Percentiles rank a stretch among this genome's conserved stretches.
These are phyloP conservation scores for Emericellopsis cladophorae DNA, from an alignment of 2,329 filamentous ascomycete genomes.

Conservation along the genomic window DNA sequence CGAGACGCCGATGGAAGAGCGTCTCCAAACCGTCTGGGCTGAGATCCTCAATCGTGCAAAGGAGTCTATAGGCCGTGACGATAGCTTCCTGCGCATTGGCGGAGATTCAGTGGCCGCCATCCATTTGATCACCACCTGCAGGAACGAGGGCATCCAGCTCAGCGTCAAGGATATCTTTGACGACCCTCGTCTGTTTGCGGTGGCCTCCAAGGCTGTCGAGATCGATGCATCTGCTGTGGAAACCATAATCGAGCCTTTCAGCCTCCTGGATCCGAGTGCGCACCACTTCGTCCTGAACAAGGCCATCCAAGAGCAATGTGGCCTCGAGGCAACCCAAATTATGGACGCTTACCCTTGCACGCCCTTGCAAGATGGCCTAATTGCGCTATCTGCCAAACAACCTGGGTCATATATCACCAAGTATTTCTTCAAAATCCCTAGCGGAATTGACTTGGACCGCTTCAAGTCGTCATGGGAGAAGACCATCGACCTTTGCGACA, in stretches of 20 bases:
- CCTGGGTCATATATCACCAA: constrained; percentile 9
- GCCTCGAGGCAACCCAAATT: constrained; percentile 7
- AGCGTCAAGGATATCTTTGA: background rate
- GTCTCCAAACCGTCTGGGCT: constrained; percentile 13
- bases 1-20: constrained; percentile 7
- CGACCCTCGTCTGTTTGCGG: background rate
- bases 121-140: background rate
- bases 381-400: constrained; percentile 26
- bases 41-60: constrained; percentile 2
- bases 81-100: constrained; percentile 30
- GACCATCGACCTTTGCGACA: constrained; percentile 5
- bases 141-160: background rate
- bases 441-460: constrained; percentile 2
- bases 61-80: constrained; percentile 5
- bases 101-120: constrained; percentile 29
- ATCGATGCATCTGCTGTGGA: background rate
- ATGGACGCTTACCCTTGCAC: constrained; percentile 37
- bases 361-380: constrained; percentile 33
- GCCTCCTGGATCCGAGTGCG: background rate
- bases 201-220: background rate
- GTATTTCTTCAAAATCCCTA: constrained; percentile 5
- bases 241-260: background rate
- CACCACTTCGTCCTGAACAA: background rate
- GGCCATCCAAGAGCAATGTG: background rate
- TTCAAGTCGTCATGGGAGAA: constrained; percentile 8